Percentiles rank a stretch among this genome's conserved stretches.
phyloP scores from a whole-genome alignment of 768 basidiomycete genomes.

The Coprinellus micaceus region DNA sequence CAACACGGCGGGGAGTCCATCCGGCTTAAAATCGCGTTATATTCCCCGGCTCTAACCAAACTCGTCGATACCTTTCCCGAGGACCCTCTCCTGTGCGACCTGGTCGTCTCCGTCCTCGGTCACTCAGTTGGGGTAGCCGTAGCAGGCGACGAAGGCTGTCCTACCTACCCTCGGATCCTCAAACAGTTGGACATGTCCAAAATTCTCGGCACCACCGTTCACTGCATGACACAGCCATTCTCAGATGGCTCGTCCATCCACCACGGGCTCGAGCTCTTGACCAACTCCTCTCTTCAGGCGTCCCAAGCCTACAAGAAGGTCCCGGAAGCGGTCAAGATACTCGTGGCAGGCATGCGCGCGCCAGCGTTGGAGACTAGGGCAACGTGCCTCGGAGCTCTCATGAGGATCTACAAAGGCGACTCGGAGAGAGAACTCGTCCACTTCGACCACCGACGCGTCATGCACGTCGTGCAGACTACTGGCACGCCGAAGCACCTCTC shows the following conservation, averaged over 20 bases:
- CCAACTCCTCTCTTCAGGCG: constrained; percentile 41
- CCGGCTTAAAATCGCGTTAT: constrained; percentile 48
- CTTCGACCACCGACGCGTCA: constrained; percentile 49
- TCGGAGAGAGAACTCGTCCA: constrained; percentile 41
- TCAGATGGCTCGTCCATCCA: constrained; percentile 41
- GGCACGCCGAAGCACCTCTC: constrained; percentile 45
- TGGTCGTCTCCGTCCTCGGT: constrained; percentile 47
- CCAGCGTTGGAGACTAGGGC: constrained; percentile 51
- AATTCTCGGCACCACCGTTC: constrained; percentile 41
- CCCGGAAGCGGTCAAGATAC: constrained; percentile 42
- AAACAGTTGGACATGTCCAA: constrained; percentile 40
- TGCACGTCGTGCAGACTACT: constrained; percentile 29
- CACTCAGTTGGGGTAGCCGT: constrained; percentile 48
- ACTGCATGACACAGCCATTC: constrained; percentile 40
- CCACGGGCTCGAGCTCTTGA: constrained; percentile 50
- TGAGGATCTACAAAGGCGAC: constrained; percentile 44
- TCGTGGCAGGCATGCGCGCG: constrained; percentile 55
- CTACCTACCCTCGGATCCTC: constrained; percentile 35
- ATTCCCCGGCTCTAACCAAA: constrained; percentile 38
- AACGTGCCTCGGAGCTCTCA: constrained; percentile 48
- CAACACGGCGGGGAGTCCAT: constrained; percentile 55
- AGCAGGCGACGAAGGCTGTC: constrained; percentile 31
- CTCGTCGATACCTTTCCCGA: constrained; percentile 49
- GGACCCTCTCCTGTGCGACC: constrained; percentile 47
- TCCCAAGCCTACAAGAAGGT: constrained; percentile 40